Base-by-base conservation (phyloP, 495 filamentous ascomycete genomes). In the Thermothielavioides terrestris region DNA sequence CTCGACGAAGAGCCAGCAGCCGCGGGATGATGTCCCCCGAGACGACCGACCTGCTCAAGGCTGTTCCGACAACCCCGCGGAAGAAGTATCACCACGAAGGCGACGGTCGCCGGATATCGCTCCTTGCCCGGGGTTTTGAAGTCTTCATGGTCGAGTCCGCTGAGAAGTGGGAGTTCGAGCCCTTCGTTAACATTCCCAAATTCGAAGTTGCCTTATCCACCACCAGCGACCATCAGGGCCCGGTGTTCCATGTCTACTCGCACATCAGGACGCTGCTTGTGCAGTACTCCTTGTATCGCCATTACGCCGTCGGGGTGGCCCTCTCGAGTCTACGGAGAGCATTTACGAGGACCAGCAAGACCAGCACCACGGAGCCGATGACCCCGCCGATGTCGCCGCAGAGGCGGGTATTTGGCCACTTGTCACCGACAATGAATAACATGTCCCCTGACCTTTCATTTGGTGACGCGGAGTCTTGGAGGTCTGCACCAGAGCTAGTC, bases 241-340 rank as follows among this genome's bases (percentile, higher is more conserved):
- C 88, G 0, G 72, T 95, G 11, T 82, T 96, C 59, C 88, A 96
- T 58, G 71, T 97, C 42, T 87, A 89, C 58, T 86, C 89, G 1
- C 74, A 85, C 35, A 72, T 90, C 25, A 85, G 83, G 60, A 85
- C 83, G 7, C 60, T 99, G 2, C 81, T 84, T 50, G 54, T 94
- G 4, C 84, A 94, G 27, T 97, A 96, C 60, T 97, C 94, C 4
- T 75, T 99, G 1, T 96, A 94, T 63, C 83, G 91, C 5, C 91
- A 94, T 60, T 97, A 95, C 59, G 83, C 89, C n/a, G 73, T 91
- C 23, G 85, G 84, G 10, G 78, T 97, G 40, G 94, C 94, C 23
- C 65, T 76, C 18, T 82, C 80, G 49, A 85, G 94, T 8, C 65
- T 98, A 11, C 75, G 77, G 45, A 81, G 83, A 50, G 86, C 89